Base-by-base conservation (phyloP, 2,329 filamentous ascomycete species). In the Fusarium sp. region DNA sequence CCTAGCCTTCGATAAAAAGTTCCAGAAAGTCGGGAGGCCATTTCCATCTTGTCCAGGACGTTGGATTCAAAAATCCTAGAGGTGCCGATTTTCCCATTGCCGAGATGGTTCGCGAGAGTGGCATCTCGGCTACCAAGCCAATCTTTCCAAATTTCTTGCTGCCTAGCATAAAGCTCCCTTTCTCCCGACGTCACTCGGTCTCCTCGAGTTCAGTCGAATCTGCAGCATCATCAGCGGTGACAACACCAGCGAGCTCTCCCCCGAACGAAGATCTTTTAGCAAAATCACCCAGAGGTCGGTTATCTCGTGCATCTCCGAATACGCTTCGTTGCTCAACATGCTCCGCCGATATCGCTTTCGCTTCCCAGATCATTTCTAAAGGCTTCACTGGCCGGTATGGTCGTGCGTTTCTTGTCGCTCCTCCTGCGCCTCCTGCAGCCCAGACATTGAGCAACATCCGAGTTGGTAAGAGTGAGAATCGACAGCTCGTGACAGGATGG, bases 381-480 rank as follows among this genome's bases (percentile, higher is more conserved):
- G 87, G 88, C 69, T 92, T 92, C 80, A 90, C 87, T 0, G 90
- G 90, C 20, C 88, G 89, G 23, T 86, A 91, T 78, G 90, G 90
- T 9, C 86, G 89, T 27, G 90, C 89, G 15, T 90, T 87, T 76
- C 85, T 92, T 52, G 87, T 91, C 52, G 82, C 86, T 49, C 83
- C 82, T 23, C 75, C 76, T 30, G 66, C 74, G n/a, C 67, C 65
- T 23, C 73, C 73, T 20, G 73, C 70, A 38, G 67, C 76, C 23
- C 69, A 74, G 52, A 74, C 79, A 46, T 81, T 91, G 26, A 76
- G 85, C 56, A 91, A 91, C 75, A 84, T 90, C 60, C 83, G 82
- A 44, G 77, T 90, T 38, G 89, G 88, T 13, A 83, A 82, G 45
- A 80, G 83, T 9, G 88, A 90, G 77, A 85, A 83, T 59, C 82